Conservation (phyloP, 2,329 filamentous ascomycete genomes). For the Elsinoe perseae region DNA sequence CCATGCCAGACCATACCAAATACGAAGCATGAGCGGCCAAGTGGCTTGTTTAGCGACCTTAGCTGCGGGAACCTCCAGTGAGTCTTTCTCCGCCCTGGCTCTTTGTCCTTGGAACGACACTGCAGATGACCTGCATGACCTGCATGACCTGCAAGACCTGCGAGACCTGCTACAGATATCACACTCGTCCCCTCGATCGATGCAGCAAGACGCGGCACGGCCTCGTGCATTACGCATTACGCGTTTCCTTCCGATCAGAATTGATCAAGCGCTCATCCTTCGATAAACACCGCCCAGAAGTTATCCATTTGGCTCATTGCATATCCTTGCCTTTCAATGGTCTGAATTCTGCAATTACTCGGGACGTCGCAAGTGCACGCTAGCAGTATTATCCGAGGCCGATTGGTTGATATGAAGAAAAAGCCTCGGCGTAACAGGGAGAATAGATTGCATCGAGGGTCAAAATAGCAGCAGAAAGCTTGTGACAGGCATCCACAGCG, state of each 20-base stretch:
- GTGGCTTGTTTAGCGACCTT: constrained; percentile 5
- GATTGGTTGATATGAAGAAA: background rate
- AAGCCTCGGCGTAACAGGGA: background rate
- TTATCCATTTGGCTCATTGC: background rate
- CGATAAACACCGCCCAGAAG: background rate
- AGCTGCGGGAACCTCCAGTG: too few species aligned
- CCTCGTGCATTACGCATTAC: constrained; percentile 11
- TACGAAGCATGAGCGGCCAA: background rate
- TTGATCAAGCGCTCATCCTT: constrained; percentile 6
- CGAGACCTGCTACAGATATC: too few species aligned
- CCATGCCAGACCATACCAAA: constrained; percentile 10
- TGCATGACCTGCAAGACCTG: too few species aligned
- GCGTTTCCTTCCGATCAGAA: too few species aligned
- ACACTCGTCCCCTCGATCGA: constrained; percentile 2
- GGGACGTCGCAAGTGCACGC: background rate
- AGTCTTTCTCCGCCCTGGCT: background rate
- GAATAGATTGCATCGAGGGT: background rate
- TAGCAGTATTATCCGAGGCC: background rate
- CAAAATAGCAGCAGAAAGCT: constrained; percentile 5
- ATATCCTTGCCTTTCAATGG: constrained; percentile 1
- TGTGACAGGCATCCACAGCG: background rate
- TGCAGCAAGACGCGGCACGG: background rate
- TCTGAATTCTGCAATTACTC: background rate
- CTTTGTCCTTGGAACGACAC: constrained; percentile 7
- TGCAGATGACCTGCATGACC: constrained; percentile 2